Base-by-base conservation (phyloP, 2,329 filamentous ascomycete species). In the Annulohypoxylon truncatum region DNA sequence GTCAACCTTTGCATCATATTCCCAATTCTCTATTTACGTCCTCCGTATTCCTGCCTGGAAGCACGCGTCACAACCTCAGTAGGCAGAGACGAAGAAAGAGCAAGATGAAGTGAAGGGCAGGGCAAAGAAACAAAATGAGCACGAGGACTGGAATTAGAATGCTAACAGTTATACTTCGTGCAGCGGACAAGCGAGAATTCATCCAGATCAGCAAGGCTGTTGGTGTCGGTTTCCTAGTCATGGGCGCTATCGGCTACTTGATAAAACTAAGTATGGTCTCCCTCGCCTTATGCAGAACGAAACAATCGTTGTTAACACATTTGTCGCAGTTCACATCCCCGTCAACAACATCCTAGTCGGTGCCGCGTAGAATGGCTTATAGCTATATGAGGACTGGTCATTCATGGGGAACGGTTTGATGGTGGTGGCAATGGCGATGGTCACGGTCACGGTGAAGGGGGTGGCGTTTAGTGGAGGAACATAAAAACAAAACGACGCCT, bases 321-420 rank as follows among this genome's bases (percentile, higher is more conserved):
- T 12, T 4, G 13, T 12, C 60, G 6, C 29, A 89, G 87, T 91
- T 70, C 89, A 91, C 78, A 90, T 91, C 51, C 89, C 89, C 68
- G 85, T 91, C 69, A 91, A 91, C 84, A 88, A 90, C 78, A 87
- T 90, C 65, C 84, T 91, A 62, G 89, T 91, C 70, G 88, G 87
- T 66, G 88, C 86, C 78, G 88, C 88, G 77, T 90, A 86, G 54
- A 60, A 20, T 20, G n/a, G 10, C 6, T 24, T 26, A 8, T 4
- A 10, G 9, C 26, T n/a, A 15, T 13, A 33, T 24, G 10, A 9
- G 40, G 56, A 57, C 50, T 9, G 54, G 42, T 38, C 35, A 38
- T 9, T 12, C 24, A 18, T 20, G 47, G 28, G 58, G 58, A 52
- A 26, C 22, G 29, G 6, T 40, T 51, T 61, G 12, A 38, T 46